These are phyloP conservation scores for Microbotryum saponariae DNA, from an alignment of 1,284 basidiomycete genomes.

Conservation along the genomic window DNA sequence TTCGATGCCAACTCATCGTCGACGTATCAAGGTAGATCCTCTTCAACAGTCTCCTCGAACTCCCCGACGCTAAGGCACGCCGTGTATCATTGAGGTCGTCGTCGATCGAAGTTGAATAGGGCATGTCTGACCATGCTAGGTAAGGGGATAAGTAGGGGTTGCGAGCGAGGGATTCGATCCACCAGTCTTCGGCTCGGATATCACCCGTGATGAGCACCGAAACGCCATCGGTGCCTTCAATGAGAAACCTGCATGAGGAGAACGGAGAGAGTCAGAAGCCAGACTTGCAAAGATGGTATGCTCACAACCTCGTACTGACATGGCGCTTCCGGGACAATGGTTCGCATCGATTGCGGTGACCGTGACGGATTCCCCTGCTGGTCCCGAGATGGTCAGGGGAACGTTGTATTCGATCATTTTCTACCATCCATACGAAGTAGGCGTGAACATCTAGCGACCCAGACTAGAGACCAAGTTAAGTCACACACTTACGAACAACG, in stretches of 20 bases:
- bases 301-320: slow-evolving; percentile 51
- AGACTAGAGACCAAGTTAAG: background rate
- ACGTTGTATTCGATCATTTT: slow-evolving; percentile 19
- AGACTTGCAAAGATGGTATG: background rate
- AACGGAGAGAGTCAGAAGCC: too few relatives aligned
- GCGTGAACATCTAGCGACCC: background rate
- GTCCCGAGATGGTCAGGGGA: slow-evolving; percentile 39
- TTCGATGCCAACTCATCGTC: slow-evolving; percentile 58
- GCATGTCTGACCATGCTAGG: slow-evolving; percentile 42
- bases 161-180: slow-evolving; percentile 57
- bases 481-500: slow-evolving; percentile 10
- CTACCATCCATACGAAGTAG: background rate
- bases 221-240: slow-evolving; percentile 52
- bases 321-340: slow-evolving; percentile 86
- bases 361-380: slow-evolving; percentile 55
- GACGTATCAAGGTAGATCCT: slow-evolving; percentile 28
- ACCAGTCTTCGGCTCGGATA: slow-evolving; percentile 73
- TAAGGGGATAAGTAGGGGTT: slow-evolving; percentile 67
- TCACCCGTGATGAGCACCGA: slow-evolving; percentile 87
- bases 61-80: background rate
- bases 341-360: slow-evolving; percentile 84
- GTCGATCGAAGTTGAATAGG: background rate
- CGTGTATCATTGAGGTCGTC: background rate
- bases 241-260: slow-evolving; percentile 60
- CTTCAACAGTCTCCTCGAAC: background rate